phyloP scores from a whole-genome alignment of 345 rosid species.

The Corymbia maculata region DNA sequence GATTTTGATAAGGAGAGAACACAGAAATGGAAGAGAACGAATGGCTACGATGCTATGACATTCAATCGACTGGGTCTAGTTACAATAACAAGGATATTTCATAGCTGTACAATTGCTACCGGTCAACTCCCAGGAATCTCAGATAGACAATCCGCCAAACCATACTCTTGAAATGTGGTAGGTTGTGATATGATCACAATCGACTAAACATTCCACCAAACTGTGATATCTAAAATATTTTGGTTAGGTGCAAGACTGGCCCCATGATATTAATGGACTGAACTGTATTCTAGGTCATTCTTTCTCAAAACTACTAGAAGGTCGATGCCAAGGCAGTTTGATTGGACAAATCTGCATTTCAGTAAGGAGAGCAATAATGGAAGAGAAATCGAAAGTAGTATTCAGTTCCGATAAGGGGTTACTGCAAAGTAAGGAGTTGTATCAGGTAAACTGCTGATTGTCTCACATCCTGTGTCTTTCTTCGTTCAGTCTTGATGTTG shows the following conservation, averaged over 20 bases:
- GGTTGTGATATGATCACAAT: background rate
- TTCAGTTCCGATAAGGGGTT: background rate
- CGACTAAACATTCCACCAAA: background rate
- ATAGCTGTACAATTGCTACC: background rate
- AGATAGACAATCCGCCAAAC: background rate
- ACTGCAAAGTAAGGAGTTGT: slow-evolving; percentile 39
- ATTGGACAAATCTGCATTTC: background rate
- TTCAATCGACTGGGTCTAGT: background rate
- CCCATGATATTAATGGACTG: background rate
- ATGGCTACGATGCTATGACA: background rate
- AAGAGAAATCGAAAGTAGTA: slow-evolving; percentile 10
- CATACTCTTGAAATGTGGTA: background rate
- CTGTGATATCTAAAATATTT: background rate
- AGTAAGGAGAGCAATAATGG: background rate
- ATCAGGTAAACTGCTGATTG: slow-evolving; percentile 15
- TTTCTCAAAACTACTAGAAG: background rate
- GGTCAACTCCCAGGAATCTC: background rate
- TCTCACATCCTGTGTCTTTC: background rate
- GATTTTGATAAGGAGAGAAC: background rate
- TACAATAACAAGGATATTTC: background rate
- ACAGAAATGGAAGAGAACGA: background rate
- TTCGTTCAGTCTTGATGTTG: background rate
- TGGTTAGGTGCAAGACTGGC: background rate
- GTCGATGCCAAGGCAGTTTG: background rate
- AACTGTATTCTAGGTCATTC: background rate